Conservation (phyloP, 176 grass and related monocot species). For the Leersia perrieri region DNA sequence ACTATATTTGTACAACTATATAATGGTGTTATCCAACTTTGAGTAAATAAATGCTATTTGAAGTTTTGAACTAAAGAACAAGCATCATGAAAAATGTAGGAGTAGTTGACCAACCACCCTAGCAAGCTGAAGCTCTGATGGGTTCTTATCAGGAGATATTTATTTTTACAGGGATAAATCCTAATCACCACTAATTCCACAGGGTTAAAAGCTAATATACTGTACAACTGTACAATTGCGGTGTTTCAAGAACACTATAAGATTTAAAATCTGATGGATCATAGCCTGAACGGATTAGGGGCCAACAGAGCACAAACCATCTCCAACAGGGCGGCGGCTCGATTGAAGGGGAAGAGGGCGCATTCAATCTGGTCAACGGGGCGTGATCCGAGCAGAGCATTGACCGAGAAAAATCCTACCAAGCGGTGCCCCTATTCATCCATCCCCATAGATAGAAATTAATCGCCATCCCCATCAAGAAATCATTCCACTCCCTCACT, state of each 20-base stretch:
- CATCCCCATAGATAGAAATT: background rate
- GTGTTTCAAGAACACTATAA: background rate
- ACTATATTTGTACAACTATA: background rate
- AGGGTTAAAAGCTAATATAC: no score
- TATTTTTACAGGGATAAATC: background rate
- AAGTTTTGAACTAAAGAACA: background rate
- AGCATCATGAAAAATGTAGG: background rate
- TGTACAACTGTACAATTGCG: no score
- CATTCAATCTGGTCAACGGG: background rate
- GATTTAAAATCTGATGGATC: background rate
- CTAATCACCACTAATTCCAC: background rate
- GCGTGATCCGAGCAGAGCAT: background rate
- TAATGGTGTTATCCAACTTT: background rate
- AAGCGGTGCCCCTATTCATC: background rate
- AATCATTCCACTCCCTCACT: no score
- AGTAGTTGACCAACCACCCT: background rate
- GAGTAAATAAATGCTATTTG: background rate
- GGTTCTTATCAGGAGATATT: background rate
- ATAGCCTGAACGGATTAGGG: background rate
- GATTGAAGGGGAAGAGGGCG: background rate
- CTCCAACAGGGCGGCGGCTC: background rate
- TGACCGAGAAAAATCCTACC: background rate
- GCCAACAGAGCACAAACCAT: no score
- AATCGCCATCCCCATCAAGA: background rate
- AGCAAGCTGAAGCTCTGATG: background rate